These are phyloP conservation scores for Saprolegnia parasitica DNA, from an alignment of 352 stramenopile species.

Conservation along the genomic window DNA sequence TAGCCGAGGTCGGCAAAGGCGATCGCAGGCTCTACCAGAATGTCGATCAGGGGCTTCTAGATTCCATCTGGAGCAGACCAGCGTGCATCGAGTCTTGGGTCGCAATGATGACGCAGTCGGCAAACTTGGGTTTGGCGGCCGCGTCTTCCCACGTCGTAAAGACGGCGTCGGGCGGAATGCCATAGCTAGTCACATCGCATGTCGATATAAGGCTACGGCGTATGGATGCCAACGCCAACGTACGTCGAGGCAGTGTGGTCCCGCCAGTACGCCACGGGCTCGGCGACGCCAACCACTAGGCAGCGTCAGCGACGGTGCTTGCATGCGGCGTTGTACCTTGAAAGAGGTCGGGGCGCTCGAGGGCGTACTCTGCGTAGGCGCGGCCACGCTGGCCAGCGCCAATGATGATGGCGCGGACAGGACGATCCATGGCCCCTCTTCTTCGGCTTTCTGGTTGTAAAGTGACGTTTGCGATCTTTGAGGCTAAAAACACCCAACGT, in stretches of 20 bases:
- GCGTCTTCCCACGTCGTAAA: conserved; percentile 26
- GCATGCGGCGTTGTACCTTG: conserved; percentile 3
- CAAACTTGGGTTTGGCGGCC: conserved; percentile 18
- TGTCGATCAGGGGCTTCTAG: neutral
- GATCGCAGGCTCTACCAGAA: conserved; percentile 18
- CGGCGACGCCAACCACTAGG: conserved; percentile 28
- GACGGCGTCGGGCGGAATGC: neutral
- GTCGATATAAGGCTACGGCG: neutral
- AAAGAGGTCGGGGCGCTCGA: conserved; percentile 30
- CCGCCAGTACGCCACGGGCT: conserved; percentile 28
- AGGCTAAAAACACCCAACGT: neutral
- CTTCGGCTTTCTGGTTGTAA: no score
- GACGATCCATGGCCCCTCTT: neutral
- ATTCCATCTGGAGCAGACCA: neutral
- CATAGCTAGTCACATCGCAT: conserved; percentile 2
- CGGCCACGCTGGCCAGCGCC: conserved; percentile 29
- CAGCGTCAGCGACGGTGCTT: neutral
- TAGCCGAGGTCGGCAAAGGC: conserved; percentile 32
- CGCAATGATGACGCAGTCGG: conserved; percentile 31
- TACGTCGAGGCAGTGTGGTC: conserved; percentile 12
- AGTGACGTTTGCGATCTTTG: neutral
- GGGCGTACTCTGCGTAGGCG: conserved; percentile 30
- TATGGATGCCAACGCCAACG: neutral
- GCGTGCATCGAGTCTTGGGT: conserved; percentile 31
- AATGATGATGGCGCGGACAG: conserved; percentile 26